A percentile compares a stretch with the other conserved stretches of the same genome.
Evolutionary conservation across 139 green algal genomes (phyloP).

Genomic region (Chlorella sp.): DNA sequence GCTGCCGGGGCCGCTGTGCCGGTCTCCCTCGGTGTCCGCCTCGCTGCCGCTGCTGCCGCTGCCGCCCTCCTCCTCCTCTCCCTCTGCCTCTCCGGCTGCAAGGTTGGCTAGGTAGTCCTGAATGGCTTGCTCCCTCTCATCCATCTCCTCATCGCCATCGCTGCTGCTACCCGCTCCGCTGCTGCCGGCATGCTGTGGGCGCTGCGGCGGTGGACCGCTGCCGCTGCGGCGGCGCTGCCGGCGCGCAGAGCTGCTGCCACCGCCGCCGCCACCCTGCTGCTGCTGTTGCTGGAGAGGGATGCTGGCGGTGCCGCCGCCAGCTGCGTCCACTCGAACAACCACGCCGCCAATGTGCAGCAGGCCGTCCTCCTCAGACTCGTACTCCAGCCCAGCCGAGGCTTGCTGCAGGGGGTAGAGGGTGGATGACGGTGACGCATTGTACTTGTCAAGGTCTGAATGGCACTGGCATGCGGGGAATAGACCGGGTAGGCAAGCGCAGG

Average conservation of each 20-base stretch:
- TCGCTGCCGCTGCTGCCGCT: slow-evolving; percentile 20
- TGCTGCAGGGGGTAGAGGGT: too few relatives aligned
- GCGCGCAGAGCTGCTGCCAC: too few relatives aligned
- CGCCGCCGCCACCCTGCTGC: not conserved
- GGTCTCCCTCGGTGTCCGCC: slow-evolving; percentile 5
- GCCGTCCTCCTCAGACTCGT: slow-evolving; percentile 1
- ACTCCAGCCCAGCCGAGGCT: too few relatives aligned
- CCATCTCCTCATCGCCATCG: not conserved
- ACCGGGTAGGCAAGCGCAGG: too few relatives aligned
- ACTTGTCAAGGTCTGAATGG: too few relatives aligned
- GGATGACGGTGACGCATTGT: too few relatives aligned
- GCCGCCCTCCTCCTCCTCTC: not conserved
- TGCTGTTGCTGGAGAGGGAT: not conserved
- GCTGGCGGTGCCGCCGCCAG: not conserved
- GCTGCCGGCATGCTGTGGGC: not conserved
- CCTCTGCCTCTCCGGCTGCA: not conserved
- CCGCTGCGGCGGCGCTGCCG: too few relatives aligned
- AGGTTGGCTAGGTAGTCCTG: slow-evolving; percentile 18
- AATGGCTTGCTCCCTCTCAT: not conserved
- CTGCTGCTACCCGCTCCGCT: not conserved
- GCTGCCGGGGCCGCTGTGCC: slow-evolving; percentile 8
- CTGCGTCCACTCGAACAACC: not conserved
- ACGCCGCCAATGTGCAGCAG: slow-evolving; percentile 36
- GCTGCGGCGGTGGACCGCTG: too few relatives aligned
- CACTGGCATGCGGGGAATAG: too few relatives aligned